Percentiles rank a stretch among this genome's conserved stretches.
Evolutionary conservation across 192 early-diverging fungal species (phyloP).

Genomic region (Backusella tuberculispora): DNA sequence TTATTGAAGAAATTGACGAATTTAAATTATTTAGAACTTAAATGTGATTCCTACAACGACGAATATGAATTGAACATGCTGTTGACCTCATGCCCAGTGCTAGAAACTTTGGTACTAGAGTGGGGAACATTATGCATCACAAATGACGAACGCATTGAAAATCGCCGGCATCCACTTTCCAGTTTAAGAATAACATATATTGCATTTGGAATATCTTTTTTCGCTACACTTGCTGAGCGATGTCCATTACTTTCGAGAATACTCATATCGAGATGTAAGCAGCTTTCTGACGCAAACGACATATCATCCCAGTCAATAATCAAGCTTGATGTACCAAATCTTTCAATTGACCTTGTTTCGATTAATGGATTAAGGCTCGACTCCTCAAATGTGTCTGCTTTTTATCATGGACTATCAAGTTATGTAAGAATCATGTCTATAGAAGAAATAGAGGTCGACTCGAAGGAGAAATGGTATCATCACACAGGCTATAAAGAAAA

Average conservation of each 20-base stretch:
- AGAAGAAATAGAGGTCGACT: background rate
- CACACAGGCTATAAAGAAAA: slow-evolving; percentile 3
- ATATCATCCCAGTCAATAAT: background rate
- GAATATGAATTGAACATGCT: background rate
- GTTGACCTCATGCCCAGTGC: background rate
- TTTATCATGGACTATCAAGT: slow-evolving; percentile 5
- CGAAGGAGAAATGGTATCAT: background rate
- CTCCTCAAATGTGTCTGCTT: background rate
- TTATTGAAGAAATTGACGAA: background rate
- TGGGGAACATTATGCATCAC: slow-evolving; percentile 2
- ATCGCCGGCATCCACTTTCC: background rate
- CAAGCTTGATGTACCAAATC: background rate
- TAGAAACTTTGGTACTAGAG: slow-evolving; percentile 2
- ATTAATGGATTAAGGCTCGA: slow-evolving; percentile 9
- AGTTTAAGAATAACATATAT: slow-evolving; percentile 1
- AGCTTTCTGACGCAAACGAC: background rate
- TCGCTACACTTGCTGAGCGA: background rate
- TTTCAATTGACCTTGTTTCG: background rate
- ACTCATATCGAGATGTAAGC: background rate
- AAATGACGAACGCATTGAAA: background rate
- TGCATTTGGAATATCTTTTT: background rate
- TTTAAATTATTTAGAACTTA: background rate
- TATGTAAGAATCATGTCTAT: background rate
- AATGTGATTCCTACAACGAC: slow-evolving; percentile 9
- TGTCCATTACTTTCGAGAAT: background rate